phyloP scores from a whole-genome alignment of 2,329 filamentous ascomycete genomes.

The Metarhizium anisopliae region DNA sequence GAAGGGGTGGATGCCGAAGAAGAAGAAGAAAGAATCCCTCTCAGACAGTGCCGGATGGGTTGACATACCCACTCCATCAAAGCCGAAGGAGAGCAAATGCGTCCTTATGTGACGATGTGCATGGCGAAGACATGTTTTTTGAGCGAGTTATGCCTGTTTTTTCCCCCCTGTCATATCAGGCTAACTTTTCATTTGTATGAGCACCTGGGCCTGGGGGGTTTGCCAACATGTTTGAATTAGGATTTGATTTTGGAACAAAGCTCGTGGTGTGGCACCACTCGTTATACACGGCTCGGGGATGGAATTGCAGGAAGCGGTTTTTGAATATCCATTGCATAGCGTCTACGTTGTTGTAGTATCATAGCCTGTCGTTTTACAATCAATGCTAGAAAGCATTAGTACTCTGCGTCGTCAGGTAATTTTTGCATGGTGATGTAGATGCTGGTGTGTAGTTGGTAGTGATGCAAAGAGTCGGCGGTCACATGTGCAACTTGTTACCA shows the following conservation, averaged over 20 bases:
- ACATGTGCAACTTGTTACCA: too few species aligned
- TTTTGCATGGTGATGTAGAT: too few species aligned
- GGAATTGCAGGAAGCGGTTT: not conserved
- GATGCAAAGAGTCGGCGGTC: too few species aligned
- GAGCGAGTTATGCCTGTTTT: not conserved
- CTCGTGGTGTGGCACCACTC: too few species aligned
- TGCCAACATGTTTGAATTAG: too few species aligned
- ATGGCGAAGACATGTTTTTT: not conserved
- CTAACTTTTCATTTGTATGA: not conserved
- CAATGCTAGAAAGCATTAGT: not conserved
- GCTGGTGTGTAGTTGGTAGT: too few species aligned
- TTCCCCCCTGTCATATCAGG: too few species aligned
- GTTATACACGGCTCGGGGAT: too few species aligned
- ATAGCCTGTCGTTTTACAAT: not conserved
- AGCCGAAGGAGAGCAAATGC: constrained; percentile 36
- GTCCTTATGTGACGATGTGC: constrained; percentile 35
- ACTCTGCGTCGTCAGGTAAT: too few species aligned
- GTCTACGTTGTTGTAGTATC: not conserved
- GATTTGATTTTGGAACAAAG: too few species aligned
- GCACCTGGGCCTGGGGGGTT: too few species aligned
- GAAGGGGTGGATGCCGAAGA: constrained; percentile 43
- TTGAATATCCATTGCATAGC: not conserved
- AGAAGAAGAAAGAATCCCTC: constrained; percentile 26
- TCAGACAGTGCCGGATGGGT: constrained; percentile 43
- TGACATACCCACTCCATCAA: constrained; percentile 31